These are phyloP conservation scores for Beauveria varroae DNA, from an alignment of 2,329 filamentous ascomycete genomes.

Conservation along the genomic window DNA sequence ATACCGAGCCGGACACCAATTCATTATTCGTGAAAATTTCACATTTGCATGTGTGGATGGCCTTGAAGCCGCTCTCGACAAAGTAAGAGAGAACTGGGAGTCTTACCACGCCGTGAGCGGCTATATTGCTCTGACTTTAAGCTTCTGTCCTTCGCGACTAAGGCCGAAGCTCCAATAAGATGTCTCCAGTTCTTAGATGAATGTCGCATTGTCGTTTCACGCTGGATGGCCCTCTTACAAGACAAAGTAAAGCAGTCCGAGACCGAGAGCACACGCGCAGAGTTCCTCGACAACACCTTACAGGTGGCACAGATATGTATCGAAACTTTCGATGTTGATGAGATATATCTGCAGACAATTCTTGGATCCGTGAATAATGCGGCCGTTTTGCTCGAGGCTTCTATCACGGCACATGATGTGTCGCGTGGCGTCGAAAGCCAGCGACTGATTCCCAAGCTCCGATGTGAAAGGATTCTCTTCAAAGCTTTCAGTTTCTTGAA, in stretches of 20 bases:
- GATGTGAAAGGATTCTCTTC: not conserved
- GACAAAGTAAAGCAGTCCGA: constrained; percentile 1
- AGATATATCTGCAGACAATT: not conserved
- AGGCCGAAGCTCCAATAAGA: too few relatives aligned
- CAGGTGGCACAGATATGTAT: not conserved
- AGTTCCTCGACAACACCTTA: not conserved
- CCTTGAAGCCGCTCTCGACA: not conserved
- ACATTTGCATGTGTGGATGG: not conserved
- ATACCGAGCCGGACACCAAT: not conserved
- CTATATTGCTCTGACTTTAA: not conserved
- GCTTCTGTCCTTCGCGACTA: not conserved
- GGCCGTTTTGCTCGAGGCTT: not conserved
- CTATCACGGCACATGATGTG: not conserved
- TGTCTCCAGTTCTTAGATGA: not conserved
- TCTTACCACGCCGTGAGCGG: not conserved
- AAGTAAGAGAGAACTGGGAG: not conserved
- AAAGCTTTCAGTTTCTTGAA: not conserved
- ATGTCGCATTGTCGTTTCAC: not conserved
- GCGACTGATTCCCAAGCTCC: not conserved
- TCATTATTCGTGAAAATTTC: not conserved
- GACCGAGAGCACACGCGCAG: not conserved
- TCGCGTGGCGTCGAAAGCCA: not conserved
- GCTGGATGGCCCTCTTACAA: not conserved
- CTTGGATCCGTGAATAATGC: not conserved
- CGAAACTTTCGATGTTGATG: not conserved